Evolutionary conservation across 768 basidiomycete genomes (phyloP), one percentile per base, ranked within the genome.

Genomic region (Termitomyces titanicus): DNA sequence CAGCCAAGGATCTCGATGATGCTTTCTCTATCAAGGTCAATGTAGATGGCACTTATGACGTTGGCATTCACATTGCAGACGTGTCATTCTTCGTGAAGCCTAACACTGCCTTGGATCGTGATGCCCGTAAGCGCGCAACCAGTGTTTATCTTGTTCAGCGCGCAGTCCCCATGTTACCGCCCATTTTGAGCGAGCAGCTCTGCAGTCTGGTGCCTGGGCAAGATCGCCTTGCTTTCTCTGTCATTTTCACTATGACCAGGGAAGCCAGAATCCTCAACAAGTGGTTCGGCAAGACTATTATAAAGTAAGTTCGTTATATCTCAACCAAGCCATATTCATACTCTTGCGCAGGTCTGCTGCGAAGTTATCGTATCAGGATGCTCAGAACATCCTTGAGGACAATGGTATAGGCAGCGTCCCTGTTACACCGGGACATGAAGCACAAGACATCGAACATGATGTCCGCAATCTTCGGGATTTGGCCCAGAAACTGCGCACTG

Each of bases 91-190:
- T 98, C 72, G 87, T 92, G 64, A 92, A 92, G 71, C 88, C 92
- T 22, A 94, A 94, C 68, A 97, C 95, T 11, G 91, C 97, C n/a
- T 77, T 99, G 63, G 97, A 99, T 65, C 92, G 97, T 22, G 97
- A 99, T 72, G 97, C 97, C 38, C 86, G 95, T 61, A 98, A 98
- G 72, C 82, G 95, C 56, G 97, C 95, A 25, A 98, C 94, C 2
- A 94, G 91, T 63, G 97, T 99, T 45, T 98, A 98, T 67, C 88
- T 99, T 42, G 85, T 98, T 25, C 97, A 99, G 69, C 86, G 96
- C 52, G 86, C 89, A 20, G 96, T 98, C 12, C 95, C 96, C 2
- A 99, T 99, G 97, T 77, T 99, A 9, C 97, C 97, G 2, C 93
- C 94, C 25, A 79, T 87, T n/a, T 75, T 99, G 42, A 91, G 88